Percentiles rank a stretch among this genome's conserved stretches.
These are phyloP conservation scores for Nectriaceae sp. DNA, from an alignment of 2,329 filamentous ascomycete species.

Conservation along the genomic window DNA sequence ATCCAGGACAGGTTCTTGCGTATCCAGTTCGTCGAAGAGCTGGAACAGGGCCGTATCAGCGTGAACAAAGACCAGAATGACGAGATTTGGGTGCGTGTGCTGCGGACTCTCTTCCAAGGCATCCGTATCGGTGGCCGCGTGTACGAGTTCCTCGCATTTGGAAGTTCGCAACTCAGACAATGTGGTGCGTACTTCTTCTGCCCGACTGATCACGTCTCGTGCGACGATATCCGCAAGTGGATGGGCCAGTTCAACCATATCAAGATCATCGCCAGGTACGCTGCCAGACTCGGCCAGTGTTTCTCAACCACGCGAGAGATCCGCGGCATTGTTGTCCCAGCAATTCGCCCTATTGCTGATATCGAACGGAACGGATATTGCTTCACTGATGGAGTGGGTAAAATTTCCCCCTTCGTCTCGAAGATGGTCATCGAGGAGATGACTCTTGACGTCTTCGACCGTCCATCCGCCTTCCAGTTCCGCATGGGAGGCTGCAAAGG, in stretches of 20 bases:
- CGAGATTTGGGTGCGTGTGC: conserved; percentile 73
- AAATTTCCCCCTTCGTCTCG: conserved; percentile 80
- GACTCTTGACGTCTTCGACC: conserved; percentile 54
- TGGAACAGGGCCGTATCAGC: conserved; percentile 58
- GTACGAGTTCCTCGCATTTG: conserved; percentile 91
- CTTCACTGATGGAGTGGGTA: conserved; percentile 93
- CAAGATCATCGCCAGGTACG: conserved; percentile 82
- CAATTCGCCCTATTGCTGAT: conserved; percentile 65
- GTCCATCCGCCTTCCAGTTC: conserved; percentile 88
- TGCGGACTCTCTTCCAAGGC: conserved; percentile 71
- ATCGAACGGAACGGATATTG: conserved; percentile 67
- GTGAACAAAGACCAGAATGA: conserved; percentile 58
- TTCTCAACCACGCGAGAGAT: conserved; percentile 90
- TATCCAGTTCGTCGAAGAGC: conserved; percentile 87
- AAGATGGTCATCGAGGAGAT: conserved; percentile 73
- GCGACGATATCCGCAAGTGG: conserved; percentile 76
- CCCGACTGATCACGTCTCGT: conserved; percentile 64
- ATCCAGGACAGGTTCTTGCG: conserved; percentile 79
- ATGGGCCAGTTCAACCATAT: conserved; percentile 88
- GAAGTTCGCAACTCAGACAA: conserved; percentile 92
- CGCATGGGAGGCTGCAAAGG: conserved; percentile 92
- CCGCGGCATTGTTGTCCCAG: conserved; percentile 60
- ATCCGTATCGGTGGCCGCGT: conserved; percentile 79
- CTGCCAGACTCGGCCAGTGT: conserved; percentile 87
- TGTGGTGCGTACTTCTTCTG: conserved; percentile 93